Conservation (phyloP, 345 rosid genomes). For the Euphorbia tirucalli region DNA sequence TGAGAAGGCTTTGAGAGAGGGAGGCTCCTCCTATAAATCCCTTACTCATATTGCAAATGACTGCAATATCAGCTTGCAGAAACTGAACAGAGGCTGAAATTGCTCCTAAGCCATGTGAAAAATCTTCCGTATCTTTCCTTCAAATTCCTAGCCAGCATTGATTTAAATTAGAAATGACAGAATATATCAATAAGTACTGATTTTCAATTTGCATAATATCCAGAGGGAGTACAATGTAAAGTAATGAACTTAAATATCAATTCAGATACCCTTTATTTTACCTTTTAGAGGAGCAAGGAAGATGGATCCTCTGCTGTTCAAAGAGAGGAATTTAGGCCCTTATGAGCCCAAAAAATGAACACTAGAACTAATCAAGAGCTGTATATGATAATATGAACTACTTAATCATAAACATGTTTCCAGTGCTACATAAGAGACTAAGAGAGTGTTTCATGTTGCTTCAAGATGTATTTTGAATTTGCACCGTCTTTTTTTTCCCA, state of each 20-base stretch:
- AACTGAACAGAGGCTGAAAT: too few relatives aligned
- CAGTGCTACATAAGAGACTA: constrained; percentile 1
- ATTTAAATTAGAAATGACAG: too few relatives aligned
- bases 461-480: not conserved
- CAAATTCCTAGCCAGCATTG: too few relatives aligned
- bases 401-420: not conserved
- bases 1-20: constrained; percentile 6
- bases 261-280: not conserved
- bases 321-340: constrained; percentile 26
- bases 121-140: too few relatives aligned
- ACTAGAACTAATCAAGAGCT: not conserved
- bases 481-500: not conserved
- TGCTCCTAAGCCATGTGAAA: too few relatives aligned
- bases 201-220: not conserved
- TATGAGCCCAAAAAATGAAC: constrained; percentile 10
- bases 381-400: not conserved
- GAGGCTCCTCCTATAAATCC: constrained; percentile 3
- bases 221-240: not conserved
- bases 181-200: not conserved
- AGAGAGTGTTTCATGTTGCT: not conserved
- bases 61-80: too few relatives aligned
- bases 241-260: not conserved
- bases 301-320: not conserved
- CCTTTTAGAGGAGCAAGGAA: constrained; percentile 1
- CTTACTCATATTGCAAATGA: not conserved